phyloP scores from a whole-genome alignment of 345 rosid species.

The Melastoma malabathricum region DNA sequence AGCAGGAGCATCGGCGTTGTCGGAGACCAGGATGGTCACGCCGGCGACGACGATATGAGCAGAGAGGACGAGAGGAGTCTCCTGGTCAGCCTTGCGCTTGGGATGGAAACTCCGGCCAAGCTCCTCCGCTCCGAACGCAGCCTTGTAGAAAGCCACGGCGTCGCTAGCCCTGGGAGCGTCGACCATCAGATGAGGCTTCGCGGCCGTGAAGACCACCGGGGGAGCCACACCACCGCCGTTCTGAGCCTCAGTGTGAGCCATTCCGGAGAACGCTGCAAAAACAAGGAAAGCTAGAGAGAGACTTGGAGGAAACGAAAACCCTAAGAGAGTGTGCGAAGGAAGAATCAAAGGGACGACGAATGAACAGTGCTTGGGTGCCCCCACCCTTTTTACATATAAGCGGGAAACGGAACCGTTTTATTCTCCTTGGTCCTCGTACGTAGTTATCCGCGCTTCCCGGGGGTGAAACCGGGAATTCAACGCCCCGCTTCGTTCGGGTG shows the following conservation, averaged over 20 bases:
- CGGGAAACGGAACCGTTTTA: slow-evolving; percentile 43
- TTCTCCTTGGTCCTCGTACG: neutral
- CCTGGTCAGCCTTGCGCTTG: slow-evolving; percentile 91
- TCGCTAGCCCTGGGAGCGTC: slow-evolving; percentile 74
- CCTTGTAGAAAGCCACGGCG: slow-evolving; percentile 74
- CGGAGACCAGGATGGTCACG: slow-evolving; percentile 41
- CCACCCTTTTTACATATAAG: slow-evolving; percentile 37
- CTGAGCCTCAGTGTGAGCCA: slow-evolving; percentile 40
- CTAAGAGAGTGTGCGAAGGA: slow-evolving; percentile 17
- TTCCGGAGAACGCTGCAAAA: slow-evolving; percentile 9
- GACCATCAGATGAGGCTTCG: slow-evolving; percentile 54
- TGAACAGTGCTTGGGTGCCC: neutral
- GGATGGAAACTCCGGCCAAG: slow-evolving; percentile 43
- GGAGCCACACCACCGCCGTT: slow-evolving; percentile 42
- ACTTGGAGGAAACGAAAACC: slow-evolving; percentile 9
- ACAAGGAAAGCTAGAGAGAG: neutral
- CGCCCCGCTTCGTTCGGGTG: too few relatives aligned
- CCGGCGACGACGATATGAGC: slow-evolving; percentile 64
- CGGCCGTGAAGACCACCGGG: slow-evolving; percentile 37
- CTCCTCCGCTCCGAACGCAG: slow-evolving; percentile 67
- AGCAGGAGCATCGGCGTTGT: slow-evolving; percentile 23
- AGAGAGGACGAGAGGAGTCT: slow-evolving; percentile 64
- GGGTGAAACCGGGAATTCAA: slow-evolving; percentile 8
- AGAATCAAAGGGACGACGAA: slow-evolving; percentile 7
- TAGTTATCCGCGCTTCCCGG: slow-evolving; percentile 13